Evolutionary conservation across 148 eudicot genomes (phyloP).

Genomic region (Polygonum aviculare): DNA sequence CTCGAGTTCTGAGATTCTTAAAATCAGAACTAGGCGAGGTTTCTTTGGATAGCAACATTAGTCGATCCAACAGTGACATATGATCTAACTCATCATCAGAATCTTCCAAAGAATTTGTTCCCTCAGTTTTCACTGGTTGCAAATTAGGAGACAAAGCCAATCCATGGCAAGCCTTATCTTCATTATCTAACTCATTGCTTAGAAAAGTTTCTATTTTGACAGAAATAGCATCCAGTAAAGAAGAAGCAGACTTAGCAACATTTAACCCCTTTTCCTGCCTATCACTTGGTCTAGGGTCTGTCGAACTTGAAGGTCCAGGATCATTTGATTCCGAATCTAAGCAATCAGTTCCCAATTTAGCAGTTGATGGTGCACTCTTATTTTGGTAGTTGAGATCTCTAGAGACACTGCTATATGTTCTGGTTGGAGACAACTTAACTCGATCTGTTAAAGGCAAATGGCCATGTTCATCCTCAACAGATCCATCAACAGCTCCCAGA

Average conservation of each 20-base stretch:
- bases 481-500: constrained; percentile 22
- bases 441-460: constrained; percentile 54
- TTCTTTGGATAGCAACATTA: constrained; percentile 44
- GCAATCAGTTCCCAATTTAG: not conserved
- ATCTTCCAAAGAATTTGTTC: constrained; percentile 19
- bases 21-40: constrained; percentile 14
- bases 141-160: constrained; percentile 6
- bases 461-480: constrained; percentile 43
- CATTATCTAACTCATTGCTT: not conserved
- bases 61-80: constrained; percentile 58
- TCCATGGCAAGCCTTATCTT: constrained; percentile 13
- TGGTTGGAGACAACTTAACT: constrained; percentile 38
- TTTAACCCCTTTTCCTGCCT: not conserved
- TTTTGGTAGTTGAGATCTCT: constrained; percentile 9
- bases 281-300: not conserved
- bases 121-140: constrained; percentile 36
- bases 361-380: constrained; percentile 1
- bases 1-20: constrained; percentile 16
- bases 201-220: constrained; percentile 1
- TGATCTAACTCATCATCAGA: constrained; percentile 61
- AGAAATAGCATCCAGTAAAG: not conserved
- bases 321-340: not conserved
- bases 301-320: not conserved
- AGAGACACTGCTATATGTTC: constrained; percentile 10
- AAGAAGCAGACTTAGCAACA: not conserved